A percentile compares a stretch with the other conserved stretches of the same genome.
Evolutionary conservation across 768 basidiomycete species (phyloP).

Genomic region (Suillus variegatus): DNA sequence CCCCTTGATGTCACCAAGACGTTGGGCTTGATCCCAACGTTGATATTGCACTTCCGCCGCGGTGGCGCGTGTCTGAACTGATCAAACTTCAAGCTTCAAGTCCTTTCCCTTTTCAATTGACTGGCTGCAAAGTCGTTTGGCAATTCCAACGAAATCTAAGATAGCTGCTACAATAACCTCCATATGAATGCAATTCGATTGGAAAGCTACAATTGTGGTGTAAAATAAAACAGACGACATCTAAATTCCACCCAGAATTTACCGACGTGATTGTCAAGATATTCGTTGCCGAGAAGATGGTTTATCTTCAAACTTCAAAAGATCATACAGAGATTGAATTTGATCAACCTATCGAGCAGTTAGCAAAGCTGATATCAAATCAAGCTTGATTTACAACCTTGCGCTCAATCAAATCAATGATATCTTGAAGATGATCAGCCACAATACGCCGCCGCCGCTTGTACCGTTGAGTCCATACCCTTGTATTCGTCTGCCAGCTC

Average conservation of each 20-base stretch:
- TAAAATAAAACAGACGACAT: not conserved
- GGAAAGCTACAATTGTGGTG: not conserved
- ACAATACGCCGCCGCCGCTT: conserved; percentile 79
- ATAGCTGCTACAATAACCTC: not conserved
- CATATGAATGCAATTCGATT: not conserved
- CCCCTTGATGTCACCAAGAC: not conserved
- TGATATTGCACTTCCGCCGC: not conserved
- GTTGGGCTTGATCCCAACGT: not conserved
- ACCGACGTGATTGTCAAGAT: not conserved
- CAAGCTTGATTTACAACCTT: conserved; percentile 56
- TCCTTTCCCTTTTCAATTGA: not conserved
- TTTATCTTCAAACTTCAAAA: conserved; percentile 77
- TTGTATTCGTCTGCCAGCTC: conserved; percentile 94
- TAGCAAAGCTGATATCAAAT: conserved; percentile 12
- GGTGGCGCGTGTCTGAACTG: not conserved
- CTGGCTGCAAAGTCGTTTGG: not conserved
- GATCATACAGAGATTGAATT: conserved; percentile 87
- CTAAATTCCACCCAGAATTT: not conserved
- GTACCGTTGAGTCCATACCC: conserved; percentile 80
- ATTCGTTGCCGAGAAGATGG: conserved; percentile 24
- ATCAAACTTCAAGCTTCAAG: not conserved
- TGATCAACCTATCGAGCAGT: conserved; percentile 73
- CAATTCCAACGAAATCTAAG: not conserved
- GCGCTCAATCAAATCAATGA: conserved; percentile 88
- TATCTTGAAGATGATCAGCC: conserved; percentile 85